Evolutionary conservation across 1,284 basidiomycete genomes (phyloP).

Genomic region (Mycosarcoma maydis): DNA sequence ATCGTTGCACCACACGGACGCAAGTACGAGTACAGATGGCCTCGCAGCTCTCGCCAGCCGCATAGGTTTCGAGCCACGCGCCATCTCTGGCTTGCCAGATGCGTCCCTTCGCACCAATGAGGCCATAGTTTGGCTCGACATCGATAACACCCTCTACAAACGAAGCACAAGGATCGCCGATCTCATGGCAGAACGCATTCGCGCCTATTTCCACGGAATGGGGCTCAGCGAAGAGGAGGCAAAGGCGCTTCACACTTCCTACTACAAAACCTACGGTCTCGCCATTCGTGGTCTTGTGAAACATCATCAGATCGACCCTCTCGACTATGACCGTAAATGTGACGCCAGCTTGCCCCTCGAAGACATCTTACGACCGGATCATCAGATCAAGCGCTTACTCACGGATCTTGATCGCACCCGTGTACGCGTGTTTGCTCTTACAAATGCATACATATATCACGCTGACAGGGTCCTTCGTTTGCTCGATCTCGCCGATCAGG

Average conservation of each 20-base stretch:
- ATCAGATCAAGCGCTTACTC: slow-evolving; percentile 75
- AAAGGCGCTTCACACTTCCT: slow-evolving; percentile 76
- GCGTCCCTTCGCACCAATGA: slow-evolving; percentile 38
- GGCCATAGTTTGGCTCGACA: slow-evolving; percentile 79
- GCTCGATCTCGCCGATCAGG: slow-evolving; percentile 76
- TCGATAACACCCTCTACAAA: slow-evolving; percentile 83
- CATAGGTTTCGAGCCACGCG: slow-evolving; percentile 47
- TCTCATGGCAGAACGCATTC: slow-evolving; percentile 81
- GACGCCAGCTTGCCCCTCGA: slow-evolving; percentile 85
- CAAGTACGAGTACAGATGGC: slow-evolving; percentile 28
- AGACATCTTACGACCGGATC: slow-evolving; percentile 77
- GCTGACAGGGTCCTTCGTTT: slow-evolving; percentile 81
- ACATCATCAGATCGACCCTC: slow-evolving; percentile 82
- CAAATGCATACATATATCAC: slow-evolving; percentile 73
- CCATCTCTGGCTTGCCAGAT: slow-evolving; percentile 30
- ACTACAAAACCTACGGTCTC: slow-evolving; percentile 81
- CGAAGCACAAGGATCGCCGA: slow-evolving; percentile 73
- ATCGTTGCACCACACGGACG: slow-evolving; percentile 5
- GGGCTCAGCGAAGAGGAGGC: slow-evolving; percentile 78
- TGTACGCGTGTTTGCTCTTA: slow-evolving; percentile 70
- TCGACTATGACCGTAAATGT: slow-evolving; percentile 86
- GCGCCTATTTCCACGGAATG: slow-evolving; percentile 80
- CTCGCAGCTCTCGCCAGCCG: slow-evolving; percentile 10
- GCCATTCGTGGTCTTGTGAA: slow-evolving; percentile 82
- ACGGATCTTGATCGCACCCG: slow-evolving; percentile 81